phyloP scores from a whole-genome alignment of 108 stramenopile species.

The Cyclostephanos invisitatus region DNA sequence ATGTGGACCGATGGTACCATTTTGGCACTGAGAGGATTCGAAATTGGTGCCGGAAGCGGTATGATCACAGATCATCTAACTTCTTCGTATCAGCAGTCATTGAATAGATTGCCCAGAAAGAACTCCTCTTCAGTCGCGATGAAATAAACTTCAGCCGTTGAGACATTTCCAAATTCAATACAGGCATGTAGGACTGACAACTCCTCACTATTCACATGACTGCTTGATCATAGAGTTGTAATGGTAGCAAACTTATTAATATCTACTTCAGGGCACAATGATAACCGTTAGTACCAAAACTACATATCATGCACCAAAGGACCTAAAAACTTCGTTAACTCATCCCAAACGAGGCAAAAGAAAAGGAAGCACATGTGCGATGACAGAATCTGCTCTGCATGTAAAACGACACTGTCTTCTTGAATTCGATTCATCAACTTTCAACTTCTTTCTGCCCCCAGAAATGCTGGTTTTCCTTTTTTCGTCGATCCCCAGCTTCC shows the following conservation, averaged over 20 bases:
- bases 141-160: background rate
- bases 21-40: conserved; percentile 53
- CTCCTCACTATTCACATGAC: too few species aligned
- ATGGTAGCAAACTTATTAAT: too few species aligned
- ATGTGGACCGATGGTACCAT: conserved; percentile 62
- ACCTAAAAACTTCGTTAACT: too few species aligned
- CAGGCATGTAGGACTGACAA: background rate
- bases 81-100: conserved; percentile 41
- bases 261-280: too few species aligned
- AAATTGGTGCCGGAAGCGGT: conserved; percentile 57
- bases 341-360: too few species aligned
- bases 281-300: too few species aligned
- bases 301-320: too few species aligned
- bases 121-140: background rate
- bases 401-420: conserved; percentile 1
- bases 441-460: conserved; percentile 1
- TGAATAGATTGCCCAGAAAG: background rate
- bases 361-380: background rate
- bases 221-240: too few species aligned
- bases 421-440: background rate
- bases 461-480: background rate
- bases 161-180: background rate
- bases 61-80: conserved; percentile 76
- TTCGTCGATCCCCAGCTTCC: conserved; percentile 2
- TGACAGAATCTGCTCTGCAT: background rate